Evolutionary conservation across 306 rosid species (phyloP), one percentile per base, ranked within the genome.

Genomic region (Vicia villosa): DNA sequence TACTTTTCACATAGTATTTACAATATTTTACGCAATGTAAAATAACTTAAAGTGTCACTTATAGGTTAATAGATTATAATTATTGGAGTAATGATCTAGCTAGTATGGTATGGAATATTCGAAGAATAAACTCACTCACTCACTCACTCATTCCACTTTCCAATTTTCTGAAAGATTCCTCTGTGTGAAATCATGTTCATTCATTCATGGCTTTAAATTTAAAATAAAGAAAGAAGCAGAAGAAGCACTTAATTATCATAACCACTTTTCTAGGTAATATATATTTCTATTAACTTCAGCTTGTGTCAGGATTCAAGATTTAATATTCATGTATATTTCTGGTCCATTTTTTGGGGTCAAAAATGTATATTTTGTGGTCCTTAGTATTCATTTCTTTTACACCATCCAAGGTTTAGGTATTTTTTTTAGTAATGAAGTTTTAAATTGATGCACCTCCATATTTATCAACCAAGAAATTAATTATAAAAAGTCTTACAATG

Each of bases 41-140:
- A 32, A 32, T 32, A 5, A 32, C 8, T 30, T 30, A 32, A 32
- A 5, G 10, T 34, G 10, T 34, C 10, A 34, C 38, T 34, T 32
- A 32, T 32, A 32, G 37, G 37, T 32, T 32, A 32, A 32, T 7
- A 32, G 37, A 32, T 34, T 34, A 34, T 34, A 6, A 34, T 34
- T 7, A 34, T 34, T 34, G 8, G 37, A 34, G 38, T 7, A 34
- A 34, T 34, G 10, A 34, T 30, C 34, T 4, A 1, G 24, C 7
- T 30, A 30, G 3, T 41, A 11, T 11, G 46, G 0, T 16, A 12
- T 38, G 80, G 95, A n/a, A 83, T 88, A 88, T 88, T 80, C 89
- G 79, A 82, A 47, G 95, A 67, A 88, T 88, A 88, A 88, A 86
- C 91, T 71, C 38, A 32, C 37, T 32, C 37, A 28, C 32, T 30